phyloP scores from a whole-genome alignment of 768 basidiomycete species.

The Lactarius pseudohatsudake region DNA sequence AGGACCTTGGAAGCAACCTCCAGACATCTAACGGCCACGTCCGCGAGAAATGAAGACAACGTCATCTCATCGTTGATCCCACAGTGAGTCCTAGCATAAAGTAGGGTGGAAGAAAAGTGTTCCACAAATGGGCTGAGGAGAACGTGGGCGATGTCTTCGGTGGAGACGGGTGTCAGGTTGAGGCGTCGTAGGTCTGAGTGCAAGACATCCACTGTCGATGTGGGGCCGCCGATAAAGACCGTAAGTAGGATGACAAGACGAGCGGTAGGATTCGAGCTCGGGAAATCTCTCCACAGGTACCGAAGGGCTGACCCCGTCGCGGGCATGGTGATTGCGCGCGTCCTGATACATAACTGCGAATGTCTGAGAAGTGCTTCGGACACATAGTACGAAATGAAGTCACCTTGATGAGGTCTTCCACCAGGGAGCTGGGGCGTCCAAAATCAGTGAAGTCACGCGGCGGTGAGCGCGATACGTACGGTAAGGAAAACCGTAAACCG shows the following conservation, averaged over 20 bases:
- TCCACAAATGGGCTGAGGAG: conserved; percentile 72
- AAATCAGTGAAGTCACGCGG: neutral
- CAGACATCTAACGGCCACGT: conserved; percentile 60
- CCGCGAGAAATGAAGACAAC: conserved; percentile 49
- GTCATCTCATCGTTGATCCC: conserved; percentile 43
- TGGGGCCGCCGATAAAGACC: conserved; percentile 47
- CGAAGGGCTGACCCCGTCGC: conserved; percentile 54
- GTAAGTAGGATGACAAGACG: conserved; percentile 75
- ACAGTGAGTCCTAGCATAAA: conserved; percentile 49
- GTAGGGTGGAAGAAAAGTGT: conserved; percentile 43
- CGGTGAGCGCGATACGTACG: conserved; percentile 43
- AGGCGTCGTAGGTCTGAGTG: conserved; percentile 54
- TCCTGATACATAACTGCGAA: conserved; percentile 64
- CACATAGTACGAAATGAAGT: neutral
- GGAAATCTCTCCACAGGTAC: conserved; percentile 66
- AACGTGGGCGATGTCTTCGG: conserved; percentile 58
- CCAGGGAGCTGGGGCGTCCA: conserved; percentile 44
- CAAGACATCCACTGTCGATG: conserved; percentile 29
- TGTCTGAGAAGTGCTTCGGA: neutral
- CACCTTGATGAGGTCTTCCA: conserved; percentile 70
- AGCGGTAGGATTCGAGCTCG: conserved; percentile 55
- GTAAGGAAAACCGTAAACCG: conserved; percentile 64
- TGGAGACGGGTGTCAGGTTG: conserved; percentile 54
- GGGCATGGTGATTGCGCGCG: conserved; percentile 58
- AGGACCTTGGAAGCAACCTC: conserved; percentile 54